phyloP scores from a whole-genome alignment of 345 rosid genomes.

The Pistacia vera region DNA sequence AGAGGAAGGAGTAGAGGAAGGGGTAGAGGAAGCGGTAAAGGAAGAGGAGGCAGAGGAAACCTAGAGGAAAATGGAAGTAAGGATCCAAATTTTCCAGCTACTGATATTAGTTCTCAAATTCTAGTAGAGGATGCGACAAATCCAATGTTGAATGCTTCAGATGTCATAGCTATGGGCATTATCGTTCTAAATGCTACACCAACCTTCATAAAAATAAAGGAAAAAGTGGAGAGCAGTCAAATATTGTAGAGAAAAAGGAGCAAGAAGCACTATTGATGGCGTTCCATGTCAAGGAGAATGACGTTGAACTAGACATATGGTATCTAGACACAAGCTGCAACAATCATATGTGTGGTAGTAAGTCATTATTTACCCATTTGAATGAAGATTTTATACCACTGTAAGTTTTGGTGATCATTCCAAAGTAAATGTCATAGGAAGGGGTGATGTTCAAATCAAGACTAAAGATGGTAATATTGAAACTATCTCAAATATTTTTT shows the following conservation, averaged over 20 bases:
- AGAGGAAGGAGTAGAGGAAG: too few species aligned
- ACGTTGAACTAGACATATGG: not conserved
- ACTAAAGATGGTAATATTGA: not conserved
- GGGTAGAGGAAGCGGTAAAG: too few species aligned
- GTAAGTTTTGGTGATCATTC: not conserved
- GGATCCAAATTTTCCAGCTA: too few species aligned
- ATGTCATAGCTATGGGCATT: not conserved
- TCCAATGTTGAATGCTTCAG: not conserved
- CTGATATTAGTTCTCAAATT: too few species aligned
- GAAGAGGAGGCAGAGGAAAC: too few species aligned
- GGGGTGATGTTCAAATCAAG: not conserved
- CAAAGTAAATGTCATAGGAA: not conserved
- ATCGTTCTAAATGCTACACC: not conserved
- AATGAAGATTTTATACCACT: not conserved
- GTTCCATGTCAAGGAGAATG: not conserved
- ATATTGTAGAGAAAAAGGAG: not conserved
- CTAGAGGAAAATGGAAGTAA: too few species aligned
- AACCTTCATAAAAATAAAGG: not conserved
- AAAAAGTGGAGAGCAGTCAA: not conserved
- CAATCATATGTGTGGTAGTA: not conserved
- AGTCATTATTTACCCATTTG: not conserved
- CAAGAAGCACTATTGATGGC: not conserved
- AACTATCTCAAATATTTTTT: not conserved
- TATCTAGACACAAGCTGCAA: not conserved
- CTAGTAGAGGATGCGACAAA: too few species aligned